Conservation (phyloP, 805 yeast genomes). For the Spathaspora girioi region DNA sequence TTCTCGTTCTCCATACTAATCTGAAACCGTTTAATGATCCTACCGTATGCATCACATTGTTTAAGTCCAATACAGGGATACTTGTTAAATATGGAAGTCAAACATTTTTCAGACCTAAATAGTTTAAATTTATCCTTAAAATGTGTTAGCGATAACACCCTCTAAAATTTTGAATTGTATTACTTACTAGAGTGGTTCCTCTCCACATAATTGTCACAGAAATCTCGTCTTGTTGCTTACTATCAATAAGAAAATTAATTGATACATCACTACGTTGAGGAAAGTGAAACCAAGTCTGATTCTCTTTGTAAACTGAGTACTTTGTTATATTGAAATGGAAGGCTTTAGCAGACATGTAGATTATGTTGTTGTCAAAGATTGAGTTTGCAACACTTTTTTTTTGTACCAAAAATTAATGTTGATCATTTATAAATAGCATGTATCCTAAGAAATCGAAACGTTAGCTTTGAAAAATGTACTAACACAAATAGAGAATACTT, state of each 20-base stretch:
- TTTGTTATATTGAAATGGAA: slow-evolving; percentile 6
- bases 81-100: slow-evolving; percentile 15
- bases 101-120: slow-evolving; percentile 2
- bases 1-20: slow-evolving; percentile 15
- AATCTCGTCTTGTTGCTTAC: slow-evolving; percentile 5
- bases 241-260: slow-evolving; percentile 11
- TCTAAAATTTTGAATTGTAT: neutral
- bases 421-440: too few species aligned
- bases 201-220: slow-evolving; percentile 15
- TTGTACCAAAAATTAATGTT: neutral
- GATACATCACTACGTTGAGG: slow-evolving; percentile 26
- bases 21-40: slow-evolving; percentile 24
- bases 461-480: too few species aligned
- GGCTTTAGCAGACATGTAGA: neutral
- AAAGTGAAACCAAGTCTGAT: slow-evolving; percentile 25
- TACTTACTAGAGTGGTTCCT: slow-evolving; percentile 17
- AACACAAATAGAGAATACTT: too few species aligned
- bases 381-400: neutral
- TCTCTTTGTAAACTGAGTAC: slow-evolving; percentile 4
- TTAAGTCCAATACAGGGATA: slow-evolving; percentile 29
- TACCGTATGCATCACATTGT: slow-evolving; percentile 16
- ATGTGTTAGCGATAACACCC: neutral
- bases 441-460: too few species aligned
- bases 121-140: slow-evolving; percentile 1
- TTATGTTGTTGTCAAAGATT: neutral